Base-by-base conservation (phyloP, 371 early-diverging fungal species). In the Rhizopus stolonifer region DNA sequence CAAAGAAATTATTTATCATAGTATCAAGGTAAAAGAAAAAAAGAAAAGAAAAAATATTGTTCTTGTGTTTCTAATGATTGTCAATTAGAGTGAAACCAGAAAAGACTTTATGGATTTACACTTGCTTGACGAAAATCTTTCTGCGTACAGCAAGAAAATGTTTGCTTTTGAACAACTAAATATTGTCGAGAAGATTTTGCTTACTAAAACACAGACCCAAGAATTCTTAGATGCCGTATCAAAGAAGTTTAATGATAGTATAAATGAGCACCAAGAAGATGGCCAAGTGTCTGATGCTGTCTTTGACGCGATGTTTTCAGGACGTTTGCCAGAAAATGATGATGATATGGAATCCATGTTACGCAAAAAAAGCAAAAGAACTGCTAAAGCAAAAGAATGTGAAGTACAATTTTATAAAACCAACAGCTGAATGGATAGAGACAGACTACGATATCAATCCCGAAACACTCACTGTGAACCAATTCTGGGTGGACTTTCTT, bases 401-500 rank as follows among this genome's bases (percentile, higher is more conserved):
- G 0, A 44, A 61, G 15, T 74, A 68, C 34, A 34, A 49, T 10
- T 70, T 58, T 52, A 34, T 56, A 1, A 44, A 64, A 31, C 42
- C 63, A 0, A 70, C 70, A 5, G 55, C 52, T 19, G 74, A 74
- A 61, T 70, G 69, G 67, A 19, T 9, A 4, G 74, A 74, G 45
- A 36, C 46, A 2, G 54, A 48, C 2, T 56, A 58, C n/a, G 57
- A 56, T 23, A 24, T 49, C 8, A 39, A 45, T 22, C 51, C 63
- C 5, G 33, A 26, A 1, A 19, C 4, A 1, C 38, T 48, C 11
- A 48, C 52, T 15, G 51, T 63, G 10, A 75, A 73, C 23, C 70
- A 64, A 9, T 81, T 81, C 46, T 83, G 82, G 84, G 52, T 80
- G n/a, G 80, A 80, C 29, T 80, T 61, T 38, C 46, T 79, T 2